phyloP scores from a whole-genome alignment of 768 basidiomycete genomes.

The Lactifluus volemus region DNA sequence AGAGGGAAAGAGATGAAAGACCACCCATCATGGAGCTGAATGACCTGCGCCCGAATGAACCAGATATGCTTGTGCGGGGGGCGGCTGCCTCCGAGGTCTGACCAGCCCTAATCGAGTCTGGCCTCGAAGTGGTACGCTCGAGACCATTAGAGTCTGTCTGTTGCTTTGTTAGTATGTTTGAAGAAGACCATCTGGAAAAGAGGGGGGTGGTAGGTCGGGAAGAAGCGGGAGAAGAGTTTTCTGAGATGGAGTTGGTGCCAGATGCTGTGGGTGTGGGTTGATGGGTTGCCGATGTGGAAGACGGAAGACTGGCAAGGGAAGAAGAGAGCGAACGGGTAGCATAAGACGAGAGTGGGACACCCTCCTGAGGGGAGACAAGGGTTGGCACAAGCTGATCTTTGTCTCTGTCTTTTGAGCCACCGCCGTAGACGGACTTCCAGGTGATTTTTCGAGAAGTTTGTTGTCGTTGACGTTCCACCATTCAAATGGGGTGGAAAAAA shows the following conservation, averaged over 20 bases:
- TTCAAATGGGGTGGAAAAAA: conserved; percentile 8
- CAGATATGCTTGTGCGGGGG: conserved; percentile 26
- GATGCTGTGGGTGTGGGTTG: conserved; percentile 15
- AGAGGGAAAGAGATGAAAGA: conserved; percentile 54
- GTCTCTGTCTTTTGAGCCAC: conserved; percentile 23
- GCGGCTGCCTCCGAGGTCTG: conserved; percentile 14
- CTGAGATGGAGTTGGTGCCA: conserved; percentile 23
- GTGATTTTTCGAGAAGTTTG: conserved; percentile 23
- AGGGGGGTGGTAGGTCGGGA: conserved; percentile 27
- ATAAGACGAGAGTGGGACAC: conserved; percentile 25
- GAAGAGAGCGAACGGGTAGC: conserved; percentile 20
- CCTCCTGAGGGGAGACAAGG: conserved; percentile 27
- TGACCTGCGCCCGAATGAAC: conserved; percentile 54
- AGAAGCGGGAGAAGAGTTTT: conserved; percentile 17
- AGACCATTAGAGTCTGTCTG: conserved; percentile 45
- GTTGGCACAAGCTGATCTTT: background rate
- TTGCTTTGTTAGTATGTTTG: conserved; percentile 28
- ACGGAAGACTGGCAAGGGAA: conserved; percentile 19
- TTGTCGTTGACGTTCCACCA: conserved; percentile 22
- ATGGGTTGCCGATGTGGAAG: conserved; percentile 16
- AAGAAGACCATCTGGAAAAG: conserved; percentile 23
- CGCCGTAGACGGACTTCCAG: conserved; percentile 25
- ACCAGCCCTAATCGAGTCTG: conserved; percentile 12
- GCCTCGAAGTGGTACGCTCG: conserved; percentile 33
- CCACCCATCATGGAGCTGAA: conserved; percentile 66